Percentiles rank a stretch among this genome's conserved stretches.
Conservation (phyloP, 257 asterid species). For the Asclepias syriaca region DNA sequence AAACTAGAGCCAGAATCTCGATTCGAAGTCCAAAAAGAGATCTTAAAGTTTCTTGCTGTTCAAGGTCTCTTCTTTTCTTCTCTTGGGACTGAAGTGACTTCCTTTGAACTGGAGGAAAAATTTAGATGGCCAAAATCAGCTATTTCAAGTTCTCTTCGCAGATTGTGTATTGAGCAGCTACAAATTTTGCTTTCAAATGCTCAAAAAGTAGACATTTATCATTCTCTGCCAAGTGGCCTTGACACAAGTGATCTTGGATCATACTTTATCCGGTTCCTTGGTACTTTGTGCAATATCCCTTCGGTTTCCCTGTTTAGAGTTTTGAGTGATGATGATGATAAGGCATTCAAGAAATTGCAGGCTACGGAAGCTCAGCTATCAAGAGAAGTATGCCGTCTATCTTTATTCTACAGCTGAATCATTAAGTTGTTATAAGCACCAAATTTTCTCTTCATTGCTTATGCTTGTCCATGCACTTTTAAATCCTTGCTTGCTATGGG, state of each 20-base stretch:
- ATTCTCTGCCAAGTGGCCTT: slow-evolving; percentile 43
- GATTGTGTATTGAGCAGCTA: slow-evolving; percentile 91
- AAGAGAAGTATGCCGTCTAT: slow-evolving; percentile 52
- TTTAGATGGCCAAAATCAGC: slow-evolving; percentile 86
- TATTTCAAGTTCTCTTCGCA: slow-evolving; percentile 64
- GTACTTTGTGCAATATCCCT: slow-evolving; percentile 75
- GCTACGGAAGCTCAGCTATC: slow-evolving; percentile 66
- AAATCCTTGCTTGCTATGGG: background rate
- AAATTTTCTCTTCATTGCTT: background rate
- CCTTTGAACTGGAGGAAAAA: slow-evolving; percentile 86
- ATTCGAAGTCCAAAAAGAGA: slow-evolving; percentile 73
- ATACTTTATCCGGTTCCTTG: slow-evolving; percentile 70
- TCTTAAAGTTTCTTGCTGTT: slow-evolving; percentile 81
- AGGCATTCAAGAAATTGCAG: slow-evolving; percentile 66
- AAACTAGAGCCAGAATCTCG: slow-evolving; percentile 67
- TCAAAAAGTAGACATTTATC: slow-evolving; percentile 69
- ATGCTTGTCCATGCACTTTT: background rate
- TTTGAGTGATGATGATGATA: slow-evolving; percentile 65
- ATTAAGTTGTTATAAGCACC: background rate
- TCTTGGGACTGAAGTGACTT: slow-evolving; percentile 93
- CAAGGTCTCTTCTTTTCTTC: slow-evolving; percentile 93
- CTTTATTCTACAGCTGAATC: slow-evolving; percentile 8
- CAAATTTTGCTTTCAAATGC: slow-evolving; percentile 71
- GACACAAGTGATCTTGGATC: slow-evolving; percentile 86
- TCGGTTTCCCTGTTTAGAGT: slow-evolving; percentile 82